Evolutionary conservation across 1,284 basidiomycete species (phyloP), one percentile per base, ranked within the genome.

Genomic region (Nidula niveotomentosa): DNA sequence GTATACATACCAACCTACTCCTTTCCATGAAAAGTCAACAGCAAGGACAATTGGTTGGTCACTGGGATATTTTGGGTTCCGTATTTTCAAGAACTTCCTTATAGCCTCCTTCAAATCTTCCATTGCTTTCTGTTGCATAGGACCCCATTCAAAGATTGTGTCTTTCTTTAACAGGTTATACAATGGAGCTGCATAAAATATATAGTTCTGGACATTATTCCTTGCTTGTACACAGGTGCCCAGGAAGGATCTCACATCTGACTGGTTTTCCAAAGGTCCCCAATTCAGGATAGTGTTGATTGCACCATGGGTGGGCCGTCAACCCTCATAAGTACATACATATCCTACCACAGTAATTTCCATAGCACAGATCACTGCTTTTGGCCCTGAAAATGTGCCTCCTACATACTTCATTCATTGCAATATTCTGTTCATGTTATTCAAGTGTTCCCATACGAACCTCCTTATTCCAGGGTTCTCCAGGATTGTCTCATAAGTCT

Each of bases 391-490:
- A 34, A 61, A 61, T 1, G 58, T 61, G 13, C 58, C 56, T 6
- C 56, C 54, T 3, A 60, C 58, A 51, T 59, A 58, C 43, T 61
- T 64, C 15, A 69, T 53, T 0, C 58, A 36, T 36, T 68, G 66
- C 57, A 66, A 58, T 8, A 68, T 55, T 7, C 64, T 37, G 44
- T 68, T 56, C 1, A 72, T 61, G 58, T 72, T 51, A 4, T 49
- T 9, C 4, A 53, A 13, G 58, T 74, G 67, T 60, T 73, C 68
- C 65, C 65, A 73, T 2, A 73, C 58, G 52, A 73, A 75, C 4
- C 63, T 35, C 12, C 68, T 41, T 8, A 75, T 70, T 3, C 60
- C 62, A 18, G 63, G 60, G 48, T 74, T 73, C 37, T 66, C 65
- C 2, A 57, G 37, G 0, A 72, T 56, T 2, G 54, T 57, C 46